A percentile compares a stretch with the other conserved stretches of the same genome.
phyloP scores from a whole-genome alignment of 2,329 filamentous ascomycete species.

The Ceratocystis smalleyi region DNA sequence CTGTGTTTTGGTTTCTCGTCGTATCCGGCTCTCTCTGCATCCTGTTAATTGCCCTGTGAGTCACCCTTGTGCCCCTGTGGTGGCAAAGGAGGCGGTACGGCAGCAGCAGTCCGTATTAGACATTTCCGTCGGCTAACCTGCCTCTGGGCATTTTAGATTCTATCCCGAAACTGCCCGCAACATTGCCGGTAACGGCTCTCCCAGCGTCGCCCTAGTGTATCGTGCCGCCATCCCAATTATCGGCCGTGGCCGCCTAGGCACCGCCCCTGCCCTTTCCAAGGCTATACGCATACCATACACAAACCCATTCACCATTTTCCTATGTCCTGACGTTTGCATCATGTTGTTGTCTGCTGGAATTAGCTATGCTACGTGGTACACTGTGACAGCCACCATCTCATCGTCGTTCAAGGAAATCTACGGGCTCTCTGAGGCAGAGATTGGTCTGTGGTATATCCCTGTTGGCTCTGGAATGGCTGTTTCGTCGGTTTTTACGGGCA shows the following conservation, averaged over 20 bases:
- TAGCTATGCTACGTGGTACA: slow-evolving; percentile 25
- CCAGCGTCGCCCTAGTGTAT: slow-evolving; percentile 17
- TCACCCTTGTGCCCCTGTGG: not conserved
- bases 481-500: slow-evolving; percentile 22
- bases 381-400: slow-evolving; percentile 25
- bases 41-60: slow-evolving; percentile 22
- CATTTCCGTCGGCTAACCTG: not conserved
- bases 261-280: not conserved
- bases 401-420: slow-evolving; percentile 22
- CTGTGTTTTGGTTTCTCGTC: slow-evolving; percentile 39
- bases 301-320: slow-evolving; percentile 24
- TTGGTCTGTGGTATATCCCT: slow-evolving; percentile 24
- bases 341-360: slow-evolving; percentile 24
- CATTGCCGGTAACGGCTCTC: slow-evolving; percentile 22
- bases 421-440: slow-evolving; percentile 22
- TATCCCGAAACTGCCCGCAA: slow-evolving; percentile 23
- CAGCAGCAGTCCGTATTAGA: not conserved
- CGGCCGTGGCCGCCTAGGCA: not conserved
- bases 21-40: slow-evolving; percentile 29
- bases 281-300: slow-evolving; percentile 9
- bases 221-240: slow-evolving; percentile 19
- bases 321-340: slow-evolving; percentile 22
- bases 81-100: not conserved
- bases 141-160: slow-evolving; percentile 11
- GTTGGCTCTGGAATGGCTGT: slow-evolving; percentile 23